phyloP scores from a whole-genome alignment of 345 rosid species.

The Brassica incana region DNA sequence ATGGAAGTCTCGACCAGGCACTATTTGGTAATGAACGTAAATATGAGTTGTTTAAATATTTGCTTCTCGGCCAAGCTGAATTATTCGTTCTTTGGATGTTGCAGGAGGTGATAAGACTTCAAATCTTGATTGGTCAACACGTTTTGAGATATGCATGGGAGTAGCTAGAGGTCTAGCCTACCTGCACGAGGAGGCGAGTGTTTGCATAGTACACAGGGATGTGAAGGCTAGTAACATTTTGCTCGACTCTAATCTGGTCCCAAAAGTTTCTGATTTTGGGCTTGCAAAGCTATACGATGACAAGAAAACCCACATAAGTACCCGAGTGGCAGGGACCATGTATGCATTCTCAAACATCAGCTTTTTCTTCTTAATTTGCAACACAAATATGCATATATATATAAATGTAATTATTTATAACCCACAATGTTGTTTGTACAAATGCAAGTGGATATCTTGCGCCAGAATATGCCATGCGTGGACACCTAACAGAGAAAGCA shows the following conservation, averaged over 20 bases:
- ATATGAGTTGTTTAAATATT: not conserved
- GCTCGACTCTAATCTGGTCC: conserved; percentile 46
- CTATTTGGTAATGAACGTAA: conserved; percentile 28
- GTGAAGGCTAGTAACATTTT: conserved; percentile 62
- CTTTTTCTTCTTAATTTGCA: not conserved
- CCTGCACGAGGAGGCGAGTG: conserved; percentile 59
- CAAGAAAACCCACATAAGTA: conserved; percentile 45
- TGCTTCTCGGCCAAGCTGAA: not conserved
- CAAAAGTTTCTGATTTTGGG: conserved; percentile 52
- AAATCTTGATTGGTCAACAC: conserved; percentile 47
- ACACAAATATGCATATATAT: not conserved
- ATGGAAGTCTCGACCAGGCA: conserved; percentile 31
- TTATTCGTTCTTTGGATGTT: not conserved
- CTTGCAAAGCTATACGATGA: conserved; percentile 47
- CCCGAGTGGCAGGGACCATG: conserved; percentile 49
- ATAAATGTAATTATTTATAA: conserved; percentile 13
- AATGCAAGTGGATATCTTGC: conserved; percentile 55
- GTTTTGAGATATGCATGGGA: conserved; percentile 48
- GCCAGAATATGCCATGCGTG: conserved; percentile 68
- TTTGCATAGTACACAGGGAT: conserved; percentile 58
- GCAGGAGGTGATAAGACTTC: conserved; percentile 35
- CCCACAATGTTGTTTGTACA: conserved; percentile 20
- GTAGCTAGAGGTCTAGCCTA: conserved; percentile 53
- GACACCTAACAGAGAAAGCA: conserved; percentile 58
- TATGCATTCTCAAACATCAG: conserved; percentile 10